These are phyloP conservation scores for Ramaria rubella DNA, from an alignment of 768 basidiomycete species.

Conservation along the genomic window DNA sequence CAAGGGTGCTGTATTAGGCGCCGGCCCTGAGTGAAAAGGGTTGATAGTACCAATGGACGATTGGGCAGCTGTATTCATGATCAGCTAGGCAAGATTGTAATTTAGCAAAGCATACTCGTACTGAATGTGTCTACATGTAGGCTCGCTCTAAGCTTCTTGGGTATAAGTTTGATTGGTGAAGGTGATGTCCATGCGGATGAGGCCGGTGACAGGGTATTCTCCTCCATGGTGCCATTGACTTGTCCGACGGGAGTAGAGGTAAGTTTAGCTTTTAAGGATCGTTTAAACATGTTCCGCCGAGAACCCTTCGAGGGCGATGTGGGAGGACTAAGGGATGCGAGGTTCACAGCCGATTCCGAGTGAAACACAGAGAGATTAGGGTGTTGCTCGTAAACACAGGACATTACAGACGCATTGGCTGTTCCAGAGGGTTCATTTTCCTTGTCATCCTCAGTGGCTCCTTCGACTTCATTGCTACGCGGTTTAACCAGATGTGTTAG, in stretches of 20 bases:
- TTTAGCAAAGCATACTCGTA: background rate
- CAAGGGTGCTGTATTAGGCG: background rate
- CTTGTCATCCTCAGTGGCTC: conserved; percentile 20
- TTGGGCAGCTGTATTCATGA: background rate
- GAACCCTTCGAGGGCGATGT: conserved; percentile 44
- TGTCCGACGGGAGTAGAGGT: background rate
- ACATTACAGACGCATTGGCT: conserved; percentile 33
- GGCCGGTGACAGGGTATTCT: background rate
- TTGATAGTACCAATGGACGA: background rate
- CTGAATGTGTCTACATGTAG: conserved; percentile 4
- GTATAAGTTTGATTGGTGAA: background rate
- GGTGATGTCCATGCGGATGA: background rate
- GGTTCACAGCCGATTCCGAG: conserved; percentile 13
- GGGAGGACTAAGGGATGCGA: conserved; percentile 35
- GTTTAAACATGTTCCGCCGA: conserved; percentile 48
- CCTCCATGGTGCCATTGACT: background rate
- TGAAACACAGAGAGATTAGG: conserved; percentile 57
- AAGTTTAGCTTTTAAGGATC: conserved; percentile 32
- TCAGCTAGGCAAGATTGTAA: background rate
- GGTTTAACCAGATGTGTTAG: background rate
- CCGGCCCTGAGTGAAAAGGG: too few relatives aligned
- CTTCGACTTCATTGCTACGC: conserved; percentile 6
- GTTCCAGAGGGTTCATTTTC: conserved; percentile 12
- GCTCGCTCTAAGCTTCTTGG: background rate
- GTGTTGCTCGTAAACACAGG: conserved; percentile 51